phyloP scores from a whole-genome alignment of 73 alveolate species.

The Uronychia setigera region DNA sequence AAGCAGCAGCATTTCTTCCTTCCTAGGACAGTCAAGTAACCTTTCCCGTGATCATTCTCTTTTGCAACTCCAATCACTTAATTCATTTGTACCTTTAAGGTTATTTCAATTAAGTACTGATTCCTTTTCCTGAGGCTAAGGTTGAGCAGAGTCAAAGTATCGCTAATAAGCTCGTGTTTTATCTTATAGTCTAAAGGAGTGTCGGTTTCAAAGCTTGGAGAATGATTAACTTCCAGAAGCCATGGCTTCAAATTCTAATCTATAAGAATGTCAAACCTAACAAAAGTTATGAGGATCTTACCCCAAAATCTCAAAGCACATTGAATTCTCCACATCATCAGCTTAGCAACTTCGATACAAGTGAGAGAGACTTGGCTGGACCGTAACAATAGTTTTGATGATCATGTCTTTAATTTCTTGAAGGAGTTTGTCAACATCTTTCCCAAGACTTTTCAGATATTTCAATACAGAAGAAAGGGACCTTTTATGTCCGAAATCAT shows the following conservation, averaged over 20 bases:
- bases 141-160: constrained; percentile 39
- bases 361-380: constrained; percentile 54
- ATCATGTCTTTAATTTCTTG: constrained; percentile 59
- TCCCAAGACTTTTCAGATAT: constrained; percentile 34
- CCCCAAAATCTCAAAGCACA: constrained; percentile 66
- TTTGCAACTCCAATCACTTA: neutral
- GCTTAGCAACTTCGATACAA: constrained; percentile 49
- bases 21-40: neutral
- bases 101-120: neutral
- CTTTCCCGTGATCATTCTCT: neutral
- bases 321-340: constrained; percentile 47
- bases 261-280: constrained; percentile 41
- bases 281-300: neutral
- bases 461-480: constrained; percentile 39
- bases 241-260: constrained; percentile 51
- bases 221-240: constrained; percentile 56
- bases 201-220: constrained; percentile 62
- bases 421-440: constrained; percentile 40
- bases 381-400: constrained; percentile 54
- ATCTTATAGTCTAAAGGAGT: constrained; percentile 50
- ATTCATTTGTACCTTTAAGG: neutral
- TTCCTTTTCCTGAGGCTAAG: neutral
- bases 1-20: neutral
- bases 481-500: constrained; percentile 74
- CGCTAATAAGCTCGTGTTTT: constrained; percentile 40